phyloP scores from a whole-genome alignment of 768 basidiomycete genomes.

The Leucocoprinus sp. region DNA sequence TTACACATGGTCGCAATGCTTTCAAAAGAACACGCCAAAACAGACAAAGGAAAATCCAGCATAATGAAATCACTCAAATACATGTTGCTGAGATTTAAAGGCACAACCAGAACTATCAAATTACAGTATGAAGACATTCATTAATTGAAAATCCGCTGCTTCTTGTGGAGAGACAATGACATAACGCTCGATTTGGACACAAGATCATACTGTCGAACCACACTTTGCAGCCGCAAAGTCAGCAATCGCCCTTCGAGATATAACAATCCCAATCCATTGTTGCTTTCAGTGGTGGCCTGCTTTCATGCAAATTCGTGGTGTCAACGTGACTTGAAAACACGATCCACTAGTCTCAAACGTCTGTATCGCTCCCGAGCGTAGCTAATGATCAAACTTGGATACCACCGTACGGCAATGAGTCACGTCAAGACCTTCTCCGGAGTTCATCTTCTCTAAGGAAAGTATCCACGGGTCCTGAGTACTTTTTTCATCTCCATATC shows the following conservation, averaged over 20 bases:
- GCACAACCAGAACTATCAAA: neutral
- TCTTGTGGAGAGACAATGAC: constrained; percentile 8
- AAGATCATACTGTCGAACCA: no score
- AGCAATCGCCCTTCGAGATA: neutral
- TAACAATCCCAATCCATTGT: neutral
- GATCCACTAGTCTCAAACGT: neutral
- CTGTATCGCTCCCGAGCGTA: neutral
- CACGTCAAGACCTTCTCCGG: neutral
- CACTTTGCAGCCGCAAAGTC: constrained; percentile 1
- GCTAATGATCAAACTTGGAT: no score
- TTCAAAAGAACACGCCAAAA: no score
- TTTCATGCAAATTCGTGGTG: constrained; percentile 1
- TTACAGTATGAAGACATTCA: constrained; percentile 8
- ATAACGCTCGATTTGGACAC: no score
- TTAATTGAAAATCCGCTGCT: constrained; percentile 10
- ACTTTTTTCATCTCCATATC: neutral
- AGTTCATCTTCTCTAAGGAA: neutral
- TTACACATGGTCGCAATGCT: no score
- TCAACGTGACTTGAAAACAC: constrained; percentile 3
- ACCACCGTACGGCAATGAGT: no score
- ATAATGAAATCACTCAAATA: no score
- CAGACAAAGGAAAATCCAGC: no score
- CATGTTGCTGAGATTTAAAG: no score
- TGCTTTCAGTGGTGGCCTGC: neutral
- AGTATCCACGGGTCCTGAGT: neutral